Evolutionary conservation across 2,329 filamentous ascomycete species (phyloP), one percentile per base, ranked within the genome.

Genomic region (Alternaria sp.): DNA sequence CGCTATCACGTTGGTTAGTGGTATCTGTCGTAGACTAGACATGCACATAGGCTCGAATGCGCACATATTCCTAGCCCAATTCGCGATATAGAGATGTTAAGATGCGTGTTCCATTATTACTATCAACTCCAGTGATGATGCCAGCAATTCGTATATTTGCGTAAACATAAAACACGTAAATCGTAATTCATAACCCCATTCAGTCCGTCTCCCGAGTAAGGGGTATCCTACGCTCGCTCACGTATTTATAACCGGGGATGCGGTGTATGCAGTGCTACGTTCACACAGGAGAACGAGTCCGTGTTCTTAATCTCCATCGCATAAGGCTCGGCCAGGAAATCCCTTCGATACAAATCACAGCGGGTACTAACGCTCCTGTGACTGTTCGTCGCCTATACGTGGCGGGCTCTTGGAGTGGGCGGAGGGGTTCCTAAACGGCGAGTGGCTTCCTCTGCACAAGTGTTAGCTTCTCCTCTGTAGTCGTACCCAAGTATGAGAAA

Each of bases 351-450:
- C 6, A 26, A 49, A 6, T n/a, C 43, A 49, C 30, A 57, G 32
- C 12, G n/a, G 50, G n/a, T 45, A 45, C 54, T 61, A 64, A 49
- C 47, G 58, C 23, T 64, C 58, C 58, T 61, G 58, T 15, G 53
- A 49, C 46, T 77, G 75, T 59, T 80, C 78, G 7, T 76, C 75
- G 28, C 79, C 79, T 32, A 81, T 80, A 13, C 79, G 68, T 32
- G 79, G 79, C 52, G 79, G 78, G 32, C 73, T 78, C 70, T 76
- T 80, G 11, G 75, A 77, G 25, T 74, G 72, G 21, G 74, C 66
- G 12, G 73, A 69, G 10, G 69, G 63, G 5, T 73, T 71, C 26
- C 75, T 72, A 62, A 74, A 79, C 6, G 78, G 78, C 7, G 76
- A 79, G 28, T 67, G 70, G 49, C 77, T 80, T 46, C 78, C 69